These are phyloP conservation scores for Coleophoma cylindrospora DNA, from an alignment of 2,329 filamentous ascomycete genomes.

Conservation along the genomic window DNA sequence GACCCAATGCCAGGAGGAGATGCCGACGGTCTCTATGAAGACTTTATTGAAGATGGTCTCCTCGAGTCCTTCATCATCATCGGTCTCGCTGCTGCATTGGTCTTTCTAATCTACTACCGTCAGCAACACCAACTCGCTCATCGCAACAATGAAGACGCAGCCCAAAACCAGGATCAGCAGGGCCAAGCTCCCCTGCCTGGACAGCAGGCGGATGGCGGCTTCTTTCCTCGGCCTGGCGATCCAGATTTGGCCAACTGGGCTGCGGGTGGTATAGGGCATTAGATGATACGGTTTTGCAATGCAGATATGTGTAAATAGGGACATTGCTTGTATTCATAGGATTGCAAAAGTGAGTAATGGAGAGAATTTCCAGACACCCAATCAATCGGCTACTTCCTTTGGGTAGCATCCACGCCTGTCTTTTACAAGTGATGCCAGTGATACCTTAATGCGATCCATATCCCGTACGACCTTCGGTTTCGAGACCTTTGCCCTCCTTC, in stretches of 20 bases:
- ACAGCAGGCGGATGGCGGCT: slow-evolving; percentile 39
- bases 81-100: slow-evolving; percentile 67
- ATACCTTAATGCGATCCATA: too few relatives aligned
- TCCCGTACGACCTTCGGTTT: too few relatives aligned
- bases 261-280: slow-evolving; percentile 60
- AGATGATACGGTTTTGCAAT: neutral
- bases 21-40: slow-evolving; percentile 51
- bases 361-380: too few relatives aligned
- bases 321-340: too few relatives aligned
- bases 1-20: slow-evolving; percentile 52
- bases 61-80: slow-evolving; percentile 83
- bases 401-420: too few relatives aligned
- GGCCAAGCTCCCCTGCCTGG: slow-evolving; percentile 14
- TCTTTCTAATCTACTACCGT: slow-evolving; percentile 76
- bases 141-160: slow-evolving; percentile 34
- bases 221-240: slow-evolving; percentile 63
- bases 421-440: too few relatives aligned
- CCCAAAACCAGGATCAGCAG: slow-evolving; percentile 22
- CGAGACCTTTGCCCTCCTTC: too few relatives aligned
- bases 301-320: too few relatives aligned
- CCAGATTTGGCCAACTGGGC: slow-evolving; percentile 63
- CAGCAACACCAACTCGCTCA: slow-evolving; percentile 62
- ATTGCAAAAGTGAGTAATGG: too few relatives aligned
- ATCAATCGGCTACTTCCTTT: too few relatives aligned
- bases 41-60: slow-evolving; percentile 69